Evolutionary conservation across 345 rosid genomes (phyloP).

Genomic region (Geranium brycei): DNA sequence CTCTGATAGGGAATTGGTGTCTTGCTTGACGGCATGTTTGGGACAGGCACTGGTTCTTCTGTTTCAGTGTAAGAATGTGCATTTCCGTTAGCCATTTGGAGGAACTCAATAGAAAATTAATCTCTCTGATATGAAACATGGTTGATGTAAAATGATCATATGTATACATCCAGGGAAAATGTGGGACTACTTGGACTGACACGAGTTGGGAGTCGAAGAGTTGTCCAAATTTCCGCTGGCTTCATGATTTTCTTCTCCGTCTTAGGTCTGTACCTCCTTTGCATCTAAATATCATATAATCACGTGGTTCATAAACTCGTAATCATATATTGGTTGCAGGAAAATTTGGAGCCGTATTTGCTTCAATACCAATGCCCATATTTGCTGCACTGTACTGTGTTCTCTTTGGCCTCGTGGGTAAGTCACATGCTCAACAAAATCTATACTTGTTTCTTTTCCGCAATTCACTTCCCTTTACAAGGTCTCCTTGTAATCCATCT

Average conservation of each 20-base stretch:
- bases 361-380: conserved; percentile 87
- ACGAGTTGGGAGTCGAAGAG: conserved; percentile 95
- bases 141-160: neutral
- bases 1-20: conserved; percentile 72
- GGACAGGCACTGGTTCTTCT: conserved; percentile 85
- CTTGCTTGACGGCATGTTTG: conserved; percentile 84
- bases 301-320: neutral
- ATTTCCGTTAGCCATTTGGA: neutral
- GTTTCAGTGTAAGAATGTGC: conserved; percentile 63
- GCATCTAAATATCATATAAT: neutral
- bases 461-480: neutral
- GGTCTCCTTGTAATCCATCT: neutral
- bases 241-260: conserved; percentile 93
- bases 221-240: conserved; percentile 87
- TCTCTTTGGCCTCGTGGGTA: conserved; percentile 83
- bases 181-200: conserved; percentile 90
- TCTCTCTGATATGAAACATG: neutral
- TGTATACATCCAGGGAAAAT: conserved; percentile 52
- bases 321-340: conserved; percentile 28
- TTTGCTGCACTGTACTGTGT: conserved; percentile 81
- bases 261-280: conserved; percentile 32
- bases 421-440: conserved; percentile 1
- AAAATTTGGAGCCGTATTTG: conserved; percentile 94
- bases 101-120: neutral
- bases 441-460: neutral